Percentiles rank a stretch among this genome's conserved stretches.
phyloP scores from a whole-genome alignment of 2,329 filamentous ascomycete species.

The Pyricularia grisea region DNA sequence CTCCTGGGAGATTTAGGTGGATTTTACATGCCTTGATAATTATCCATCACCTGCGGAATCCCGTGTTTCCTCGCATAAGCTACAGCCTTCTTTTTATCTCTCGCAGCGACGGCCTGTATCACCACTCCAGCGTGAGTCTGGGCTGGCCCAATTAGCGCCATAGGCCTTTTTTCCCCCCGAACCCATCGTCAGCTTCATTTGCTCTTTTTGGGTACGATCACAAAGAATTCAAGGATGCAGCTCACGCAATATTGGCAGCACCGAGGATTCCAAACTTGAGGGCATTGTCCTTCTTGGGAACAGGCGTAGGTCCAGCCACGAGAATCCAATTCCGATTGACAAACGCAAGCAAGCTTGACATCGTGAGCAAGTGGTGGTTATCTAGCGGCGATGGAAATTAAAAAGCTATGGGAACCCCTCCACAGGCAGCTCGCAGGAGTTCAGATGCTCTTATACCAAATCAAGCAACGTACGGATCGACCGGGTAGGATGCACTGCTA shows the following conservation, averaged over 20 bases:
- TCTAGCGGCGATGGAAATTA: not conserved
- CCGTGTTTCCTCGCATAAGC: conserved; percentile 39
- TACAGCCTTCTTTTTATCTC: conserved; percentile 34
- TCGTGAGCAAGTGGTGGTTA: not conserved
- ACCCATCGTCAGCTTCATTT: not conserved
- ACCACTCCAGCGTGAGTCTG: conserved; percentile 41
- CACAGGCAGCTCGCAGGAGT: not conserved
- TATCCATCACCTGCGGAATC: conserved; percentile 37
- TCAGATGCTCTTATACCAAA: not conserved
- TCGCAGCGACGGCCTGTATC: conserved; percentile 40
- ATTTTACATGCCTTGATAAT: conserved; percentile 34
- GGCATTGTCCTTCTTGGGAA: conserved; percentile 11
- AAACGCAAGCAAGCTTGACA: not conserved
- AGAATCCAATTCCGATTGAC: conserved; percentile 8
- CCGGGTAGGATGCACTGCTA: not conserved
- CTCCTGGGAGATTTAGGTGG: not conserved
- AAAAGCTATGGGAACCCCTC: not conserved
- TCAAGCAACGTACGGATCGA: not conserved
- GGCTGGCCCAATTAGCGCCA: conserved; percentile 36
- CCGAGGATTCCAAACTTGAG: conserved; percentile 31
- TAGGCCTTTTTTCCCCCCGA: conserved; percentile 14
- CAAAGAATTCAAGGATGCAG: not conserved
- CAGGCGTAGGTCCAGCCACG: conserved; percentile 5
- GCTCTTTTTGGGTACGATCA: not conserved
- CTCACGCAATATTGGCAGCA: conserved; percentile 28